A percentile compares a stretch with the other conserved stretches of the same genome.
These are phyloP conservation scores for Russula olivacea DNA, from an alignment of 768 basidiomycete genomes.

Conservation along the genomic window DNA sequence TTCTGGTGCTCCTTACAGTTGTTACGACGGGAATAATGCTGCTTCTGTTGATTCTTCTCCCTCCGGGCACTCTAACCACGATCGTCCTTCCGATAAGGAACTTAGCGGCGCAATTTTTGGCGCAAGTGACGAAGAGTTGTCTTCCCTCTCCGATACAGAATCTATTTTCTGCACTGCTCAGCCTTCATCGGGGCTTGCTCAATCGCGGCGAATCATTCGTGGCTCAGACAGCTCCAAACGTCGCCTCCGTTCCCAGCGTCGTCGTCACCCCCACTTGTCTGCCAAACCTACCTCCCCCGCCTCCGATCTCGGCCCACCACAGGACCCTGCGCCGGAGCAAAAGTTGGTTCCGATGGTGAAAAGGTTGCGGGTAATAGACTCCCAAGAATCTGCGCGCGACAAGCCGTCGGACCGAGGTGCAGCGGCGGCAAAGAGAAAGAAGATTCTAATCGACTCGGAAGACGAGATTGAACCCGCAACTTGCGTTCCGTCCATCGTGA, in stretches of 20 bases:
- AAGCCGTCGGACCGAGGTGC: background rate
- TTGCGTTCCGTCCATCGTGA: background rate
- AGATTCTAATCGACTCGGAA: constrained; percentile 7
- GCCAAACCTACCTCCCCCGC: background rate
- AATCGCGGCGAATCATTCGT: constrained; percentile 2
- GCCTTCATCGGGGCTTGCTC: constrained; percentile 16
- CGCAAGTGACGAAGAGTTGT: constrained; percentile 29
- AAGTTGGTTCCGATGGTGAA: constrained; percentile 25
- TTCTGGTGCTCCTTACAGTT: constrained; percentile 19
- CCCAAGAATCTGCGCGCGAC: constrained; percentile 11
- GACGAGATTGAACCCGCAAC: constrained; percentile 8
- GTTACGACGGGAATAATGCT: constrained; percentile 12
- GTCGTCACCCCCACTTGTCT: constrained; percentile 11
- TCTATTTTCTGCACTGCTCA: constrained; percentile 10
- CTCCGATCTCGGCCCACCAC: background rate
- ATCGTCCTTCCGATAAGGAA: constrained; percentile 18
- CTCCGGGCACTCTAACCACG: constrained; percentile 16
- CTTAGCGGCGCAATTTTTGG: constrained; percentile 24
- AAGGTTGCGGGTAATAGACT: constrained; percentile 19
- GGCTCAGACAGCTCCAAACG: background rate
- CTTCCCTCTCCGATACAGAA: constrained; percentile 34
- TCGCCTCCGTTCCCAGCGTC: constrained; percentile 5
- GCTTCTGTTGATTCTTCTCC: constrained; percentile 21
- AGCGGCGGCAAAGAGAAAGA: constrained; percentile 8
- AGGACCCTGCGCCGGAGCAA: constrained; percentile 22